phyloP scores from a whole-genome alignment of 2,329 filamentous ascomycete species.

The Monosporascus sp. region DNA sequence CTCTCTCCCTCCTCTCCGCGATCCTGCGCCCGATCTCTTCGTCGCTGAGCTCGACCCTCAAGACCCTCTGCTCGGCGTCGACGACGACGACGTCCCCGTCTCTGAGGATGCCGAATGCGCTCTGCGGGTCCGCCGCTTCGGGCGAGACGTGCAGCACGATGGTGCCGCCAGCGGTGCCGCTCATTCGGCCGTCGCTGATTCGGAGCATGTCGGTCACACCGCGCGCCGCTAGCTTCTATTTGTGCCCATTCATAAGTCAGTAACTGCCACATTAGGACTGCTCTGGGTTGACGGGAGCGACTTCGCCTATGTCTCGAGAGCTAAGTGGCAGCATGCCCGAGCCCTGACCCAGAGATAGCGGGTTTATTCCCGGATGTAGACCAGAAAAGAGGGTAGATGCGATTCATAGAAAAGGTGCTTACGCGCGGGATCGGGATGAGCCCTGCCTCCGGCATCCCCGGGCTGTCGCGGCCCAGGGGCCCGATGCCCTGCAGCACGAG shows the following conservation, averaged over 20 bases:
- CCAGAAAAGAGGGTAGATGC: no score
- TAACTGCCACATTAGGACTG: no score
- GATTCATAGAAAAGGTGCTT: no score
- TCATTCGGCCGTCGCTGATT: conserved; percentile 83
- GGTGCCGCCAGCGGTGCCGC: conserved; percentile 81
- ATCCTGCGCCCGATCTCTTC: conserved; percentile 63
- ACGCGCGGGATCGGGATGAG: conserved; percentile 58
- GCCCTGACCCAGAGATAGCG: no score
- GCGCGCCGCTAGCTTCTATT: conserved; percentile 61
- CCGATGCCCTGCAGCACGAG: conserved; percentile 85
- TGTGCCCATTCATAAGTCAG: no score
- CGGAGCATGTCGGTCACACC: conserved; percentile 76
- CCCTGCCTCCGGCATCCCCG: conserved; percentile 86
- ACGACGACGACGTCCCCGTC: conserved; percentile 77
- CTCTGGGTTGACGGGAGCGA: no score
- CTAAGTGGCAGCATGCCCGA: no score
- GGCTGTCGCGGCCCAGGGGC: conserved; percentile 66
- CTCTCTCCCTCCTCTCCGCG: conserved; percentile 50
- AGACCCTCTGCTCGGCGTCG: conserved; percentile 62
- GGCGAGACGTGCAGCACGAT: conserved; percentile 85
- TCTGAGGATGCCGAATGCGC: conserved; percentile 69
- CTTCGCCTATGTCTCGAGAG: no score
- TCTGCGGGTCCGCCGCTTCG: conserved; percentile 71
- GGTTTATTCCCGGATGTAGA: no score
- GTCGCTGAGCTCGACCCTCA: conserved; percentile 55